These are phyloP conservation scores for Leccinum aurantiacum DNA, from an alignment of 768 basidiomycete genomes.

Conservation along the genomic window DNA sequence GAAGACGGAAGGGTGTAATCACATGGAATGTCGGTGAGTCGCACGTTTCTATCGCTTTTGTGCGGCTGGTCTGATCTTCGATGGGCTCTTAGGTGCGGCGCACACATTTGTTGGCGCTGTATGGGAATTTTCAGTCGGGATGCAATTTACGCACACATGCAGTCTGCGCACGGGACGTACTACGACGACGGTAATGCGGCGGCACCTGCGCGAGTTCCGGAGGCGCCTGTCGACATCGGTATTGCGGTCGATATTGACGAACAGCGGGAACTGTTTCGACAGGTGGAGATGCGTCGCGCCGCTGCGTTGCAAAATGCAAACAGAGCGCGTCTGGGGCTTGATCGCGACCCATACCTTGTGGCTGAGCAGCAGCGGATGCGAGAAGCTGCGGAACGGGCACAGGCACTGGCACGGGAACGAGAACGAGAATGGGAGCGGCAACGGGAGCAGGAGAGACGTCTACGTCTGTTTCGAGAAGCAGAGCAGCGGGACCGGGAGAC, in stretches of 20 bases:
- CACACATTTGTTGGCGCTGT: too few species aligned
- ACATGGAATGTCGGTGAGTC: constrained; percentile 60
- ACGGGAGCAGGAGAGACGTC: too few species aligned
- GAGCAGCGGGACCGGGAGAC: not conserved
- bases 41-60: not conserved
- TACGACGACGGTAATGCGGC: too few species aligned
- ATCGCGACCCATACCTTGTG: not conserved
- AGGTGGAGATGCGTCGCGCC: constrained; percentile 13
- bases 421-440: too few species aligned
- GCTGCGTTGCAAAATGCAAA: not conserved
- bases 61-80: not conserved
- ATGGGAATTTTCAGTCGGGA: too few species aligned
- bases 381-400: constrained; percentile 3
- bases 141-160: too few species aligned
- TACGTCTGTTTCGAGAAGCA: too few species aligned
- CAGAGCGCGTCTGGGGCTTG: not conserved
- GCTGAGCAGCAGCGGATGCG: constrained; percentile 1
- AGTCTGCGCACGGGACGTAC: too few species aligned
- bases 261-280: constrained; percentile 12
- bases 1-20: constrained; percentile 73
- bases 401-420: too few species aligned
- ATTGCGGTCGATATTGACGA: too few species aligned
- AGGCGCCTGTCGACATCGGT: too few species aligned
- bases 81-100: not conserved
- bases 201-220: too few species aligned